Evolutionary conservation across 441 rosid species (phyloP), one percentile per base, ranked within the genome.

Genomic region (Brassica balearica): DNA sequence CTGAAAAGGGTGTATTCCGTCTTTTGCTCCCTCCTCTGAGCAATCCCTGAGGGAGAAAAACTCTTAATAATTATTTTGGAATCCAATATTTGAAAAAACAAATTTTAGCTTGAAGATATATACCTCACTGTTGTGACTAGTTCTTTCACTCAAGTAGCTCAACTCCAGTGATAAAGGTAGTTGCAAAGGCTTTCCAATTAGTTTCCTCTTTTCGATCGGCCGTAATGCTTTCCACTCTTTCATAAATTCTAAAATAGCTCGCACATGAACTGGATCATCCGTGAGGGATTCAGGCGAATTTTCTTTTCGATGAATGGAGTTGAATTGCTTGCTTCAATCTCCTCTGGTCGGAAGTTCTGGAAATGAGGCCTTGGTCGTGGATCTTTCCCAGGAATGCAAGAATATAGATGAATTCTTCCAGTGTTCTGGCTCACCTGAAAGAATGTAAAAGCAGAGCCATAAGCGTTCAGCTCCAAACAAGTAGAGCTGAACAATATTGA

Each of bases 341-440:
- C 99, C 78, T 96, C 99, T 3, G 85, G 97, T 29, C 88, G 92
- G 63, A 92, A 92, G 85, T 84, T 96, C 84, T 86, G 88, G 84
- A 83, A 94, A 48, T 87, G 87, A 53, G 99, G 97, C 78, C 80
- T 84, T 67, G 97, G 99, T 82, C 98, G 87, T 77, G 87, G 83
- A 77, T 94, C 96, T 73, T 77, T 78, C 62, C 94, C 97, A 3
- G 76, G 87, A 76, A 77, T 82, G 86, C 99, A 94, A 65, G 89
- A 86, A 85, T 91, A 94, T 73, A 96, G 82, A 80, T 96, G 98
- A 79, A 96, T 87, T 86, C 99, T 90, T 82, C 94, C 97, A 41
- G 99, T 91, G 81, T 94, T 90, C 80, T 84, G 89, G 82, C 98
- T 96, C 77, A 94, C 97, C 99, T 96, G 78, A 70, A 73, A 69